These are phyloP conservation scores for Yamadazyma jaroonii DNA, from an alignment of 1,139 yeast species.

Conservation along the genomic window DNA sequence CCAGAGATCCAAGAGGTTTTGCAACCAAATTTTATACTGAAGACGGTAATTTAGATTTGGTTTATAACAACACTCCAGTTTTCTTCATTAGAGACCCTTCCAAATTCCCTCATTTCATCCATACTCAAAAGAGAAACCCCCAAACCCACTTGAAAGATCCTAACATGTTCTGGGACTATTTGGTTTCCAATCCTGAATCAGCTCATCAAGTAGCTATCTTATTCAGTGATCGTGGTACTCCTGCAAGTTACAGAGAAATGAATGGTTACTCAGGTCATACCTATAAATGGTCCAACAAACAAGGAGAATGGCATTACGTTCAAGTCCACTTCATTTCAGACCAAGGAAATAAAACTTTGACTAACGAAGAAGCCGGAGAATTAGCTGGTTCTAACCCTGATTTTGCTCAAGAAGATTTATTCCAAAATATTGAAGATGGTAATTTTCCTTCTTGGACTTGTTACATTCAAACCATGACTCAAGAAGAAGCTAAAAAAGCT, in stretches of 20 bases:
- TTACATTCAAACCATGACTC: slow-evolving; percentile 60
- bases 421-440: slow-evolving; percentile 49
- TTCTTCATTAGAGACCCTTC: slow-evolving; percentile 78
- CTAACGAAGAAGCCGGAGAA: slow-evolving; percentile 51
- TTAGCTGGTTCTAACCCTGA: slow-evolving; percentile 57
- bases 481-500: slow-evolving; percentile 51
- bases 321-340: slow-evolving; percentile 56
- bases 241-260: slow-evolving; percentile 55
- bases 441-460: slow-evolving; percentile 56
- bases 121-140: slow-evolving; percentile 72
- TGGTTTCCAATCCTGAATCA: slow-evolving; percentile 53
- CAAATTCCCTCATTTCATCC: slow-evolving; percentile 80
- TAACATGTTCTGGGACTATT: slow-evolving; percentile 64
- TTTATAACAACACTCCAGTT: slow-evolving; percentile 79
- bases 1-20: slow-evolving; percentile 83
- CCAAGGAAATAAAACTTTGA: slow-evolving; percentile 51
- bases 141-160: slow-evolving; percentile 73
- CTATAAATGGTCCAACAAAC: slow-evolving; percentile 56
- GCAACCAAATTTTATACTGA: slow-evolving; percentile 74
- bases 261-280: slow-evolving; percentile 66
- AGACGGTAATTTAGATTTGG: slow-evolving; percentile 80
- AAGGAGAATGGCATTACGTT: slow-evolving; percentile 59
- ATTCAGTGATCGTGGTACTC: slow-evolving; percentile 63
- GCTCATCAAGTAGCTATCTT: slow-evolving; percentile 55
- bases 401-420: slow-evolving; percentile 54